Percentiles rank a stretch among this genome's conserved stretches.
phyloP scores from a whole-genome alignment of 2,329 filamentous ascomycete genomes.

The Cadophora malorum region DNA sequence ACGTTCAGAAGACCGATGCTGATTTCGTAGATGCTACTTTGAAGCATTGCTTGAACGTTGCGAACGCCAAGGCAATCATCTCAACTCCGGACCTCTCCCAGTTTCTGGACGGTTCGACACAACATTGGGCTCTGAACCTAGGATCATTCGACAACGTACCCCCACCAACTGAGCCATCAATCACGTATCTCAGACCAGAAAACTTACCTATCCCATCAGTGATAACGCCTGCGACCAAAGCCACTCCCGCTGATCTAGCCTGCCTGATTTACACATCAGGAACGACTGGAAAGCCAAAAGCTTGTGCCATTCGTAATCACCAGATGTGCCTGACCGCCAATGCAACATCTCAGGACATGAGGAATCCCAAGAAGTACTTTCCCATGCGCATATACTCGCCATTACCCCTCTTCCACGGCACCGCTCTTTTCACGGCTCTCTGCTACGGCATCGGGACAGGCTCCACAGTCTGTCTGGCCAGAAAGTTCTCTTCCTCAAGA shows the following conservation, averaged over 20 bases:
- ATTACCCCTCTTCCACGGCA: conserved; percentile 56
- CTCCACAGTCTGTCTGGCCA: conserved; percentile 51
- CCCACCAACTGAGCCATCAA: conserved; percentile 16
- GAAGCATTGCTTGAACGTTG: conserved; percentile 52
- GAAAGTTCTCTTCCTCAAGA: conserved; percentile 53
- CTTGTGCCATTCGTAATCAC: conserved; percentile 50
- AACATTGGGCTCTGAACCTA: conserved; percentile 49
- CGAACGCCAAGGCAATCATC: conserved; percentile 49
- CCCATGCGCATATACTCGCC: conserved; percentile 54
- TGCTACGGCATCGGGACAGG: conserved; percentile 49
- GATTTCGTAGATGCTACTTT: conserved; percentile 50
- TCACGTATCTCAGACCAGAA: conserved; percentile 28
- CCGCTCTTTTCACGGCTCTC: conserved; percentile 53
- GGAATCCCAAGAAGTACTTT: conserved; percentile 50
- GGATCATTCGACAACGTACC: conserved; percentile 45
- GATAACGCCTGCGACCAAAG: conserved; percentile 43
- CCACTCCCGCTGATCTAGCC: conserved; percentile 46
- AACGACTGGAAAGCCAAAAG: conserved; percentile 55
- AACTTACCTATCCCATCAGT: conserved; percentile 29
- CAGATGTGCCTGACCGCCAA: conserved; percentile 48
- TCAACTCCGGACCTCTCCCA: conserved; percentile 52
- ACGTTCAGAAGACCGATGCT: no score
- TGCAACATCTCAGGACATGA: conserved; percentile 46
- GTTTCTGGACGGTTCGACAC: conserved; percentile 42
- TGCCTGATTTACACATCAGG: conserved; percentile 56